Evolutionary conservation across 2,329 filamentous ascomycete species (phyloP).

Genomic region (Fusarium ramigenum): DNA sequence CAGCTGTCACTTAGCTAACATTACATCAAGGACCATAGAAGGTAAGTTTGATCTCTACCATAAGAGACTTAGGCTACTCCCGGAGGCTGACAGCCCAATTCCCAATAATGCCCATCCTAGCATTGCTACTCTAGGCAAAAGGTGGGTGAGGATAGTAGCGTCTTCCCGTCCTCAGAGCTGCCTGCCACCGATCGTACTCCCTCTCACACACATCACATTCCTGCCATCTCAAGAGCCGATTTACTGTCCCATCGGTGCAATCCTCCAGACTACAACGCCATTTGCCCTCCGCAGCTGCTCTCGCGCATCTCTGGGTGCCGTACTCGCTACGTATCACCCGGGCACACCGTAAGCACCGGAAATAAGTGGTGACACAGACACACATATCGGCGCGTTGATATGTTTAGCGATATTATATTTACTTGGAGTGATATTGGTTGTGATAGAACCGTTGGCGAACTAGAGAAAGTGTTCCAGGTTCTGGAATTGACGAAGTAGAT

Average conservation of each 20-base stretch:
- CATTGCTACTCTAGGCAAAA: background rate
- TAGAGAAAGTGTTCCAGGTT: accelerated
- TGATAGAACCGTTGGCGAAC: accelerated
- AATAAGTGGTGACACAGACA: background rate
- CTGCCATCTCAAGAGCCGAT: background rate
- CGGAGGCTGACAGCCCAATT: no score
- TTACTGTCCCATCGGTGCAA: background rate
- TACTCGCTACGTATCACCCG: background rate
- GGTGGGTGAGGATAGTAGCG: background rate
- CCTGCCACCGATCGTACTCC: background rate
- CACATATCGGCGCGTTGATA: background rate
- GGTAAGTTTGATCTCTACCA: background rate
- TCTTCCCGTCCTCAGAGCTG: background rate
- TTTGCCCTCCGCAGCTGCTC: background rate
- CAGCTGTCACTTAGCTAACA: background rate
- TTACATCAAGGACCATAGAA: background rate
- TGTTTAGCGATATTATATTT: background rate
- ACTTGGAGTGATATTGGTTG: background rate
- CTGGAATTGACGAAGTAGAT: background rate
- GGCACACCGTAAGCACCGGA: background rate
- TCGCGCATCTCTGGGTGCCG: background rate
- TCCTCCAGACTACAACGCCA: background rate
- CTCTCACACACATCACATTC: background rate
- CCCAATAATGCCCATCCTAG: background rate
- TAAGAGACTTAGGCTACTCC: accelerated